Conservation (phyloP, 2,329 filamentous ascomycete genomes). For the Penicillium fuscoglaucum region DNA sequence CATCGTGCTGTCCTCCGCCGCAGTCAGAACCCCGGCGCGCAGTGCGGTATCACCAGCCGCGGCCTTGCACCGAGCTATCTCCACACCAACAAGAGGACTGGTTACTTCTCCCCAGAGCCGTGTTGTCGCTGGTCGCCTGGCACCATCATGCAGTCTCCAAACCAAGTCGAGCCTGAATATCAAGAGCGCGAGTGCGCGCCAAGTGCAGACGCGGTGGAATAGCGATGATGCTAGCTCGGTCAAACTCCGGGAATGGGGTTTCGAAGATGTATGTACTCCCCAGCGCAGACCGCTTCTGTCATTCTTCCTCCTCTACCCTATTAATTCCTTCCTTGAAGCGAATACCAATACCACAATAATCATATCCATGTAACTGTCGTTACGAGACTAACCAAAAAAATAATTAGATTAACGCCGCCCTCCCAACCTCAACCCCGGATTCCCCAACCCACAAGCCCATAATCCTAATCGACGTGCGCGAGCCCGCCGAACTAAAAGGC, state of each 20-base stretch:
- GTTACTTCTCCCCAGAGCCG: background rate
- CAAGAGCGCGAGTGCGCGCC: background rate
- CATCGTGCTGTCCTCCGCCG: background rate
- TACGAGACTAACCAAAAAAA: conserved; percentile 1
- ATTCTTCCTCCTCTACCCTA: background rate
- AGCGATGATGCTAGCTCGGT: conserved; percentile 16
- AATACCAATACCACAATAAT: background rate
- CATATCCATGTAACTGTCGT: background rate
- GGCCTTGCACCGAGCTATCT: conserved; percentile 13
- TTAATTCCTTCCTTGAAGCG: background rate
- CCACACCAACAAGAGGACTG: conserved; percentile 19
- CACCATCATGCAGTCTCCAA: background rate
- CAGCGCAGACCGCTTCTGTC: too few species aligned
- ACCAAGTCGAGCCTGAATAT: background rate
- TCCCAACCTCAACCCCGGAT: conserved; percentile 25
- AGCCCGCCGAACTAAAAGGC: conserved; percentile 47
- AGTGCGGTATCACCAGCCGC: conserved; percentile 4
- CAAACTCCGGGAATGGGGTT: conserved; percentile 33
- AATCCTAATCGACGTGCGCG: conserved; percentile 50
- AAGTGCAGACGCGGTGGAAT: conserved; percentile 23
- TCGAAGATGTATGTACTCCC: conserved; percentile 36
- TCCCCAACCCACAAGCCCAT: conserved; percentile 31
- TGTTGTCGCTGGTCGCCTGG: background rate
- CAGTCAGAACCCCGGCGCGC: conserved; percentile 9
- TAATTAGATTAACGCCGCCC: conserved; percentile 37